A percentile compares a stretch with the other conserved stretches of the same genome.
Conservation (phyloP, 768 basidiomycete genomes). For the Infundibulicybe gibba region DNA sequence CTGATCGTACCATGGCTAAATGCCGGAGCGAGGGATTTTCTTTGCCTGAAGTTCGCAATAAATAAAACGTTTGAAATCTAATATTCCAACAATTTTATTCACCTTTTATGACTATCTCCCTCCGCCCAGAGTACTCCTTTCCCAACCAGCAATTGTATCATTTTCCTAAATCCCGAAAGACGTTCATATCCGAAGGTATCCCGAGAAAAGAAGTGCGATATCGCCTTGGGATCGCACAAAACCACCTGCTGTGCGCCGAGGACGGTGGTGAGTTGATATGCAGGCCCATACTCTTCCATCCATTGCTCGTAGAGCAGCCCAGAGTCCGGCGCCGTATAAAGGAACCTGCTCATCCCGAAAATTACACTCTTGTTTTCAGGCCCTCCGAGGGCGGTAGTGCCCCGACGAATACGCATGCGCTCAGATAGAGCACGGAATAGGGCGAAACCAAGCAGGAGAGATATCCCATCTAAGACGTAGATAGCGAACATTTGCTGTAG, state of each 20-base stretch:
- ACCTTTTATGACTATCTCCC: background rate
- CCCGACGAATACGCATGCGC: too few species aligned
- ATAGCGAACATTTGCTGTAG: too few species aligned
- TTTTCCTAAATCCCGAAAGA: background rate
- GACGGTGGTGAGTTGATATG: background rate
- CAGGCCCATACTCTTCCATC: background rate
- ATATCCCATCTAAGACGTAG: too few species aligned
- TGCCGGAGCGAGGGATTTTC: background rate
- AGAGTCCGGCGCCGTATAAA: background rate
- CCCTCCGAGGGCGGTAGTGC: too few species aligned
- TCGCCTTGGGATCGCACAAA: background rate
- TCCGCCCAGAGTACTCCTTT: background rate
- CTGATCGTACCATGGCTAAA: background rate
- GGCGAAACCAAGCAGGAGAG: too few species aligned
- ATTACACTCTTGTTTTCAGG: background rate
- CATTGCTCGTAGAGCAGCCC: background rate
- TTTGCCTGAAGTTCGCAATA: background rate
- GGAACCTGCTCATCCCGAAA: background rate
- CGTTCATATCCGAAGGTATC: background rate
- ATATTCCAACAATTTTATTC: background rate
- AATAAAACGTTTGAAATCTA: background rate
- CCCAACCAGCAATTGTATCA: background rate
- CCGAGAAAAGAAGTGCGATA: background rate
- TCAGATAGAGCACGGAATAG: too few species aligned
- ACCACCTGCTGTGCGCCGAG: background rate